phyloP scores from a whole-genome alignment of 495 filamentous ascomycete species.

The Aspergillus taichungensis region DNA sequence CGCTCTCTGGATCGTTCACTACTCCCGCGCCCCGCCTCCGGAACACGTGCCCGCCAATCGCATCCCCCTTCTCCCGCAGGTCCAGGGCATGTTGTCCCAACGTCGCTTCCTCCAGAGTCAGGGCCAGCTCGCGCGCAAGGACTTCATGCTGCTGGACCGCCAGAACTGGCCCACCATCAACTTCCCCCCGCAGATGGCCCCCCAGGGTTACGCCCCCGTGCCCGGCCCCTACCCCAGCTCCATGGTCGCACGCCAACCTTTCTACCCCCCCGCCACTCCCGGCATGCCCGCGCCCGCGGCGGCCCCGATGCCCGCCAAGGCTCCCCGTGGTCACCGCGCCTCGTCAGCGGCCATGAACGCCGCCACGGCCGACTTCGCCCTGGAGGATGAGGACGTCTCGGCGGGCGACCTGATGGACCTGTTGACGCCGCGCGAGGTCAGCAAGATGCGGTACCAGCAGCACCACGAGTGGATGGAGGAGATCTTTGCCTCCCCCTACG shows the following conservation, averaged over 20 bases:
- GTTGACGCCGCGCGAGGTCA: slow-evolving; percentile 80
- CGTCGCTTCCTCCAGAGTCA: slow-evolving; percentile 63
- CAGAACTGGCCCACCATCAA: slow-evolving; percentile 81
- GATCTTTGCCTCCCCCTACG: slow-evolving; percentile 80
- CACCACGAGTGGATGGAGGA: slow-evolving; percentile 99
- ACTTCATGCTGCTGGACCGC: slow-evolving; percentile 87
- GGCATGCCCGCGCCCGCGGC: slow-evolving; percentile 19
- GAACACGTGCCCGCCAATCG: slow-evolving; percentile 59
- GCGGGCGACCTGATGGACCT: slow-evolving; percentile 82
- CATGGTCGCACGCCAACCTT: slow-evolving; percentile 27
- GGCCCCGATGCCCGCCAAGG: slow-evolving; percentile 20
- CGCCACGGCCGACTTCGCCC: slow-evolving; percentile 42
- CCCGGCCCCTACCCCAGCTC: slow-evolving; percentile 23
- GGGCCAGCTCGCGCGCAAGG: slow-evolving; percentile 78
- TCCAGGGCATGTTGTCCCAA: slow-evolving; percentile 51
- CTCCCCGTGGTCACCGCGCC: slow-evolving; percentile 31
- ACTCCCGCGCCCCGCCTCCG: slow-evolving; percentile 59
- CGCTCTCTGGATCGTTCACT: slow-evolving; percentile 91
- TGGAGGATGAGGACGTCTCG: slow-evolving; percentile 82
- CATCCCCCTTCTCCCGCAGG: slow-evolving; percentile 50
- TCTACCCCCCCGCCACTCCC: slow-evolving; percentile 28
- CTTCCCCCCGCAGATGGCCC: slow-evolving; percentile 46
- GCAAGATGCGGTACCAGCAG: slow-evolving; percentile 73
- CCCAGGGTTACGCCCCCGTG: slow-evolving; percentile 29
- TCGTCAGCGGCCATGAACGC: slow-evolving; percentile 27